Evolutionary conservation across 768 basidiomycete genomes (phyloP).

Genomic region (Boletus pseudopeckii): DNA sequence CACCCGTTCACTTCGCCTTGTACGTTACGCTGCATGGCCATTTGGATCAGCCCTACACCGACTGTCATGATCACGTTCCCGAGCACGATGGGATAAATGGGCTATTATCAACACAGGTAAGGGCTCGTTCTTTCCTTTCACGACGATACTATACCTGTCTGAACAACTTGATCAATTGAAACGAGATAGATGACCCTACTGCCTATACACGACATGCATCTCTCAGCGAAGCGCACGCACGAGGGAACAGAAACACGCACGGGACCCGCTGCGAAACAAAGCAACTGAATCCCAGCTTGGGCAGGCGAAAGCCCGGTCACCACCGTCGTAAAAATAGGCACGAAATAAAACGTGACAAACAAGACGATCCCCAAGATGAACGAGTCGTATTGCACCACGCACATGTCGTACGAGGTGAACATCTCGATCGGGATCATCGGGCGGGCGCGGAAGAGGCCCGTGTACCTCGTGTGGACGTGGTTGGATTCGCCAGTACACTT

Average conservation of each 20-base stretch:
- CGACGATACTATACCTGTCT: constrained; percentile 32
- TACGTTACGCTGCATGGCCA: constrained; percentile 38
- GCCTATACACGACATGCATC: constrained; percentile 32
- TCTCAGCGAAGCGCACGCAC: neutral
- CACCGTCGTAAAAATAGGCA: constrained; percentile 49
- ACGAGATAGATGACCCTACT: constrained; percentile 33
- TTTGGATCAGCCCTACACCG: constrained; percentile 42
- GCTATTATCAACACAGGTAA: constrained; percentile 24
- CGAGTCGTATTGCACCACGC: constrained; percentile 35
- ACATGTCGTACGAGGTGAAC: constrained; percentile 42
- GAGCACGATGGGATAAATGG: constrained; percentile 39
- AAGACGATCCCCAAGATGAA: constrained; percentile 46
- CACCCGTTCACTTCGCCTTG: constrained; percentile 33
- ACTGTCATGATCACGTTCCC: constrained; percentile 38
- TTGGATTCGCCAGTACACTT: neutral
- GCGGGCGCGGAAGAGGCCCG: constrained; percentile 27
- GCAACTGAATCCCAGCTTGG: constrained; percentile 43
- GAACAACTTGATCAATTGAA: constrained; percentile 32
- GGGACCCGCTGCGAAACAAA: constrained; percentile 51
- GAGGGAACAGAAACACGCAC: constrained; percentile 25
- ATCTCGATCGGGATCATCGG: constrained; percentile 48
- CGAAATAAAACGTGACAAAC: constrained; percentile 53
- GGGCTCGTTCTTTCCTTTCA: neutral
- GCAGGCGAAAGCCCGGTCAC: constrained; percentile 40
- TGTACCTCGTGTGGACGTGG: constrained; percentile 1